These are phyloP conservation scores for Truncatella angustata DNA, from an alignment of 2,329 filamentous ascomycete genomes.

Conservation along the genomic window DNA sequence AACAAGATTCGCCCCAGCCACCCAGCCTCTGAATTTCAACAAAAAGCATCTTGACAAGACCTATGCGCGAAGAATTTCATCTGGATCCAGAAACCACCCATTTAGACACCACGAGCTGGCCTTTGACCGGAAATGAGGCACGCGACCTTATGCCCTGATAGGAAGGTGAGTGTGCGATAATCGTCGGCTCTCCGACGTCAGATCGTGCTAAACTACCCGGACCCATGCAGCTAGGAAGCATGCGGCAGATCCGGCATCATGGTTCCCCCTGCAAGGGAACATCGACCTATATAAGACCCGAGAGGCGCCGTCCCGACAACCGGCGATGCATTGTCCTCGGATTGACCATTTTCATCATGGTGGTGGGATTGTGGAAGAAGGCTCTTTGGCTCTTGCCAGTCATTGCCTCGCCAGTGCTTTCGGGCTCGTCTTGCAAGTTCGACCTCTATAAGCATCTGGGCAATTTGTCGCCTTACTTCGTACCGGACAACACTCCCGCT, in stretches of 20 bases:
- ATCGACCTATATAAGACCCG: neutral
- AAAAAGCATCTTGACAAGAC: too few species aligned
- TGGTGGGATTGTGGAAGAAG: constrained; percentile 1
- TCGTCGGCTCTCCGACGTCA: neutral
- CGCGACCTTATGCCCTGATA: constrained; percentile 2
- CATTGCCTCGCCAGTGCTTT: neutral
- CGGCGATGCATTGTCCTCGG: neutral
- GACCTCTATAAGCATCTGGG: constrained; percentile 19
- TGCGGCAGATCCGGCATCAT: neutral
- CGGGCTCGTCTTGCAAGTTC: constrained; percentile 11
- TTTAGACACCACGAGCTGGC: neutral
- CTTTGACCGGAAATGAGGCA: neutral
- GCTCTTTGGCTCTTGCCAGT: neutral
- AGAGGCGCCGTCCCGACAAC: neutral
- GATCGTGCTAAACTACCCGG: neutral
- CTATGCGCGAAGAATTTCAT: too few species aligned
- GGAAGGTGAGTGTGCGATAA: constrained; percentile 4
- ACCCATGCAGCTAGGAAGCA: constrained; percentile 1
- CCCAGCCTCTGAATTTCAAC: too few species aligned
- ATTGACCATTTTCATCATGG: constrained; percentile 1
- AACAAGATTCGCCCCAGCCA: too few species aligned
- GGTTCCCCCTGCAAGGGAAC: neutral
- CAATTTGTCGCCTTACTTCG: constrained; percentile 20
- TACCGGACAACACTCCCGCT: constrained; percentile 17
- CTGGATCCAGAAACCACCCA: neutral